Conservation (phyloP, 768 basidiomycete species). For the Hygrophorus pudorinus region DNA sequence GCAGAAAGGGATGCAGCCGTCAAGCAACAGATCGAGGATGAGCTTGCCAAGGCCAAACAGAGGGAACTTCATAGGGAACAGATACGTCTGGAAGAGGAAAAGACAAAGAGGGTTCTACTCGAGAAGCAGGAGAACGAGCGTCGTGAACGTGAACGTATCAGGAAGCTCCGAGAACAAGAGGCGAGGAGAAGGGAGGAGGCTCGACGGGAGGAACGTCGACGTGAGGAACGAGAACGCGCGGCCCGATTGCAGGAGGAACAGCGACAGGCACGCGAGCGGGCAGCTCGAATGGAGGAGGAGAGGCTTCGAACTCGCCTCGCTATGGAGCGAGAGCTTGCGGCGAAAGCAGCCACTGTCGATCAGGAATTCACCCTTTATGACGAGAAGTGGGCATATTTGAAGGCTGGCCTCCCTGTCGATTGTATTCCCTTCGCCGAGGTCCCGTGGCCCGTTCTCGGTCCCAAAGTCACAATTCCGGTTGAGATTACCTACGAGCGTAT, state of each 20-base stretch:
- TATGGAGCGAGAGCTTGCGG: neutral
- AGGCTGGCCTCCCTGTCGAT: slow-evolving; percentile 6
- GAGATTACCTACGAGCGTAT: slow-evolving; percentile 28
- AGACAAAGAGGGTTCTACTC: neutral
- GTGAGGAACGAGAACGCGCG: neutral
- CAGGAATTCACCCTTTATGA: slow-evolving; percentile 18
- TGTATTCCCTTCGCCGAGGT: slow-evolving; percentile 14
- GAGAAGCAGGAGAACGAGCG: neutral
- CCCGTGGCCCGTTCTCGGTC: slow-evolving; percentile 34
- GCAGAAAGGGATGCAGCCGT: neutral
- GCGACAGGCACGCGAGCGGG: neutral
- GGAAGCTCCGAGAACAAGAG: neutral
- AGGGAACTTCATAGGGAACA: neutral
- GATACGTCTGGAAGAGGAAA: neutral
- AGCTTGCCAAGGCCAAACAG: neutral
- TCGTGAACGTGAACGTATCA: neutral
- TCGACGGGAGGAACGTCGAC: no score
- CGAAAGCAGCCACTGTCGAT: slow-evolving; percentile 2
- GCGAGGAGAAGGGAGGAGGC: no score
- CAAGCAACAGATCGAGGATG: neutral
- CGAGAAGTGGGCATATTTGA: slow-evolving; percentile 28
- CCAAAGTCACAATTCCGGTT: slow-evolving; percentile 10
- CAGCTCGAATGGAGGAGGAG: neutral
- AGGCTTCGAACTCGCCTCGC: neutral
- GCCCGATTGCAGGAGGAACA: neutral